Percentiles rank a stretch among this genome's conserved stretches.
Evolutionary conservation across 1,139 yeast genomes (phyloP).

Genomic region (Yarrowia galli): DNA sequence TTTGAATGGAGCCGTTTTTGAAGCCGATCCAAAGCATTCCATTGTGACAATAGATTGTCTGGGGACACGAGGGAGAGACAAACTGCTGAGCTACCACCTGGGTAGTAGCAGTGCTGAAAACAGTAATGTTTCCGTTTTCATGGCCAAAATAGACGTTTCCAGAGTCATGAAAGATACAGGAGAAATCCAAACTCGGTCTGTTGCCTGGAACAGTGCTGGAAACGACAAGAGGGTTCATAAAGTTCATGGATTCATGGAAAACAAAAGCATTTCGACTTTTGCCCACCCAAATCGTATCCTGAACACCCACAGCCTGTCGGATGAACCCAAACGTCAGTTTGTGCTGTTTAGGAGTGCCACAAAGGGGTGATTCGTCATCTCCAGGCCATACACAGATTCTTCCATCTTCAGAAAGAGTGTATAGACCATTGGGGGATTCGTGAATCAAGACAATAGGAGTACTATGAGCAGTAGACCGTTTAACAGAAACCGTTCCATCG

Average conservation of each 20-base stretch:
- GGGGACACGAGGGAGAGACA: slow-evolving; percentile 50
- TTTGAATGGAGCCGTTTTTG: slow-evolving; percentile 52
- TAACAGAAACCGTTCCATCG: slow-evolving; percentile 42
- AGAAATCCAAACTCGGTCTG: slow-evolving; percentile 48
- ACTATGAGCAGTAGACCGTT: slow-evolving; percentile 48
- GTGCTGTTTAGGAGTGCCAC: slow-evolving; percentile 47
- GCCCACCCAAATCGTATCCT: slow-evolving; percentile 46
- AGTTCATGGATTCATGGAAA: slow-evolving; percentile 25
- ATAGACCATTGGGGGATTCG: slow-evolving; percentile 45
- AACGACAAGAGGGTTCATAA: slow-evolving; percentile 39
- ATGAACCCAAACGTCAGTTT: slow-evolving; percentile 49
- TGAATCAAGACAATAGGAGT: slow-evolving; percentile 48
- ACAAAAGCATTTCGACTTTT: slow-evolving; percentile 27
- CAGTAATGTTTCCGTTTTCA: slow-evolving; percentile 54
- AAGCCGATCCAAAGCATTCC: slow-evolving; percentile 53
- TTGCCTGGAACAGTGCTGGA: slow-evolving; percentile 40
- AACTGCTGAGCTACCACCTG: slow-evolving; percentile 49
- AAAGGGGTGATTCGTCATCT: slow-evolving; percentile 41
- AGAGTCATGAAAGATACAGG: slow-evolving; percentile 48
- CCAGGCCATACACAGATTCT: slow-evolving; percentile 52
- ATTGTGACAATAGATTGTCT: slow-evolving; percentile 50
- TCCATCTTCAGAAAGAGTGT: slow-evolving; percentile 55
- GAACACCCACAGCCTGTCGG: slow-evolving; percentile 46
- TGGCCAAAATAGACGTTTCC: slow-evolving; percentile 54
- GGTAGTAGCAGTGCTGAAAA: slow-evolving; percentile 47